A percentile compares a stretch with the other conserved stretches of the same genome.
phyloP scores from a whole-genome alignment of 345 rosid genomes.

The Eucalyptus virginea region DNA sequence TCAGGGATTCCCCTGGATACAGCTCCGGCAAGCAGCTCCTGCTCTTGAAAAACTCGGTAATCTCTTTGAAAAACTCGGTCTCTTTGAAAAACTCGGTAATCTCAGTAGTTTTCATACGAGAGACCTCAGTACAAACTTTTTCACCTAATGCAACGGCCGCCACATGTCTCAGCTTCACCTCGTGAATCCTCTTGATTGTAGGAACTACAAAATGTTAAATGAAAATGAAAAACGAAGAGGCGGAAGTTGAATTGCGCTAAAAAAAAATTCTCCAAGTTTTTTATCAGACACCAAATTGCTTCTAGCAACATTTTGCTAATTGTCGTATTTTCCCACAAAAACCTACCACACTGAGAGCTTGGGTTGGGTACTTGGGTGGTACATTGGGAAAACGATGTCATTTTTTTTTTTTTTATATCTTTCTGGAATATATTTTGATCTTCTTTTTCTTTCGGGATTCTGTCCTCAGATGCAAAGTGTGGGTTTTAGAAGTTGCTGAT shows the following conservation, averaged over 20 bases:
- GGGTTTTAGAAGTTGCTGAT: too few relatives aligned
- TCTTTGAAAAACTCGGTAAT: neutral
- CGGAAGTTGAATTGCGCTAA: neutral
- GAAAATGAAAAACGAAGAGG: neutral
- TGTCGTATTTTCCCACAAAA: neutral
- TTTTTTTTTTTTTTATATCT: too few relatives aligned
- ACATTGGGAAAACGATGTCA: neutral
- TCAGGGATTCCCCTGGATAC: neutral
- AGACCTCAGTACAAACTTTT: neutral
- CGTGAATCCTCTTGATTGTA: neutral
- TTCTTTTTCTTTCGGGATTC: too few relatives aligned
- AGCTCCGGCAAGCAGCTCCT: neutral
- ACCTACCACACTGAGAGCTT: neutral
- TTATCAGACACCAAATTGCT: too few relatives aligned
- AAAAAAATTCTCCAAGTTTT: neutral
- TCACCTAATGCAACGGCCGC: too few relatives aligned
- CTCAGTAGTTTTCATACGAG: neutral
- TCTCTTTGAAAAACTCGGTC: too few relatives aligned
- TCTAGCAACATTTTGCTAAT: too few relatives aligned
- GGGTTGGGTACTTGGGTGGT: neutral
- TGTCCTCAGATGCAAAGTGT: too few relatives aligned
- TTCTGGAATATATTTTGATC: too few relatives aligned
- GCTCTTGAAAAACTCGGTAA: neutral
- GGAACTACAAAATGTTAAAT: neutral
- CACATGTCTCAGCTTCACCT: neutral